A percentile compares a stretch with the other conserved stretches of the same genome.
Evolutionary conservation across 1,139 yeast genomes (phyloP).

Genomic region (Pichia terricola): DNA sequence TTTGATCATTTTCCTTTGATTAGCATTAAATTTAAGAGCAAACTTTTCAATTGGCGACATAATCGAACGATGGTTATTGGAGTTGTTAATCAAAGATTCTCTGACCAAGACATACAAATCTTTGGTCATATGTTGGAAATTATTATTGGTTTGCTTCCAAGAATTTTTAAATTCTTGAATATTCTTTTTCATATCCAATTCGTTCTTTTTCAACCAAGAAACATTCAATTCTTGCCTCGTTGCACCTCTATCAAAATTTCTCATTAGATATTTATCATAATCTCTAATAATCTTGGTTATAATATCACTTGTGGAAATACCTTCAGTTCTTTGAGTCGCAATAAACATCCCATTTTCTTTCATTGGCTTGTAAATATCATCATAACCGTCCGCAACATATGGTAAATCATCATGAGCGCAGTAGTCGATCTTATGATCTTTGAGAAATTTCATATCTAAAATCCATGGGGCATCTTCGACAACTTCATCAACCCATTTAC

Average conservation of each 20-base stretch:
- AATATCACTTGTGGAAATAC: conserved; percentile 90
- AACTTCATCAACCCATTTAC: conserved; percentile 97
- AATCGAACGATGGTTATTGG: conserved; percentile 7
- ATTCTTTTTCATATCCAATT: conserved; percentile 85
- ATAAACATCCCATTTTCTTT: conserved; percentile 85
- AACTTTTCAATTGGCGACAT: conserved; percentile 46
- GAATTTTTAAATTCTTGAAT: conserved; percentile 77
- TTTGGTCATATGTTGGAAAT: conserved; percentile 64
- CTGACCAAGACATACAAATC: conserved; percentile 79
- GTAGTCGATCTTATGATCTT: conserved; percentile 76
- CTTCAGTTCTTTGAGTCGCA: conserved; percentile 94
- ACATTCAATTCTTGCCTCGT: conserved; percentile 93
- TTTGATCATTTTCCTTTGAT: conserved; percentile 35
- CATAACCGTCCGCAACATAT: conserved; percentile 76
- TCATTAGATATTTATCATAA: conserved; percentile 91
- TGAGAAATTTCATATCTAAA: conserved; percentile 73
- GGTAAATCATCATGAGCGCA: conserved; percentile 98
- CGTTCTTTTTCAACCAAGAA: conserved; percentile 95
- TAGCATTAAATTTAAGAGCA: conserved; percentile 49
- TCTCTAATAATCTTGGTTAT: conserved; percentile 91
- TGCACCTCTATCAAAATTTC: conserved; percentile 96
- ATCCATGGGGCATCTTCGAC: conserved; percentile 94
- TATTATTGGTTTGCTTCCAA: conserved; percentile 66
- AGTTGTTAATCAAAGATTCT: conserved; percentile 49
- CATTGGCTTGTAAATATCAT: conserved; percentile 87